A percentile compares a stretch with the other conserved stretches of the same genome.
Evolutionary conservation across 2,329 filamentous ascomycete genomes (phyloP).

Genomic region (Teratosphaeria gauchensis): DNA sequence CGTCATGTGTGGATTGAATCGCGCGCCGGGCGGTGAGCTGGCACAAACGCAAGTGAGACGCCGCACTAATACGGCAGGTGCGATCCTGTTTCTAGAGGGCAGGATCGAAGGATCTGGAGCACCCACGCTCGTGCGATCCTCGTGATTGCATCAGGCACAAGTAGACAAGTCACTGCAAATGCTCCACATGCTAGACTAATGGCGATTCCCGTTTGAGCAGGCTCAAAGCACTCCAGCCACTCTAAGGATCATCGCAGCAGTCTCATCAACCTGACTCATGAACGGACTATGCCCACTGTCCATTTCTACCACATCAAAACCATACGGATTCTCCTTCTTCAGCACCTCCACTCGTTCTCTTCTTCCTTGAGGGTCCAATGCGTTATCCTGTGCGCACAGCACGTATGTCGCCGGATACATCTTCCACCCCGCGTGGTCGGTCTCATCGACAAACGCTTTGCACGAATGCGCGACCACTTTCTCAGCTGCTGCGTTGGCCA

Average conservation of each 20-base stretch:
- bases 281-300: conserved; percentile 10
- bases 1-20: neutral
- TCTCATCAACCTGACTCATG: conserved; percentile 9
- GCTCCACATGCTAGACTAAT: neutral
- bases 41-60: neutral
- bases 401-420: conserved; percentile 11
- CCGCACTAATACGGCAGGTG: neutral
- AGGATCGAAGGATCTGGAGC: neutral
- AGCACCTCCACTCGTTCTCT: conserved; percentile 4
- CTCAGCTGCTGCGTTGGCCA: conserved; percentile 8
- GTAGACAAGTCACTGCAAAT: neutral
- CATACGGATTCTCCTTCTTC: neutral
- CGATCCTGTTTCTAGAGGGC: neutral
- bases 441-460: conserved; percentile 4
- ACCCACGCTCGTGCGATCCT: neutral
- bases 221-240: neutral
- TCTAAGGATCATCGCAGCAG: conserved; percentile 4
- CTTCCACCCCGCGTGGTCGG: conserved; percentile 8
- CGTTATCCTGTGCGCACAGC: conserved; percentile 9
- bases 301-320: conserved; percentile 6
- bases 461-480: conserved; percentile 3
- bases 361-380: neutral
- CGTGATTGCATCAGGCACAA: neutral
- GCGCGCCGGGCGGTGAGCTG: neutral
- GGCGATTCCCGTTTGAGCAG: neutral